Percentiles rank a stretch among this genome's conserved stretches.
Evolutionary conservation across 2,329 filamentous ascomycete species (phyloP).

Genomic region (Passalora sequoiae): DNA sequence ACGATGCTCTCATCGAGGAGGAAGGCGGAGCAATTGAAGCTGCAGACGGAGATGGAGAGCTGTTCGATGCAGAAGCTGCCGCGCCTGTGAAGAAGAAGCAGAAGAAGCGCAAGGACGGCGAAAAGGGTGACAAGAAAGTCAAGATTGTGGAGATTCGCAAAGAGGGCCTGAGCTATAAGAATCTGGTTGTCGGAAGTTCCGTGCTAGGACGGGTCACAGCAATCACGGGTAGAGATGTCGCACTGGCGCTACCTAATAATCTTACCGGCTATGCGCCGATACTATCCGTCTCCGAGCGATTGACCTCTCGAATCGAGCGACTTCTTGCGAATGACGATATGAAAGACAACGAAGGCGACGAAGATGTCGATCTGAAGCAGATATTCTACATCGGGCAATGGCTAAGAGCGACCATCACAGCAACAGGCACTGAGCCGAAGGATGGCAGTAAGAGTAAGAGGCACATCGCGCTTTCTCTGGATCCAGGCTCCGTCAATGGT

Average conservation of each 20-base stretch:
- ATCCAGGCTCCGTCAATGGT: slow-evolving; percentile 66
- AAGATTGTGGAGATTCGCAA: slow-evolving; percentile 57
- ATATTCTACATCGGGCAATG: slow-evolving; percentile 85
- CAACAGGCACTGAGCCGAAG: slow-evolving; percentile 63
- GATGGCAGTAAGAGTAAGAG: slow-evolving; percentile 60
- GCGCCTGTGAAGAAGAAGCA: slow-evolving; percentile 45
- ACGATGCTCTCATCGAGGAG: slow-evolving; percentile 87
- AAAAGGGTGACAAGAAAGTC: slow-evolving; percentile 38
- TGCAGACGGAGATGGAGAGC: slow-evolving; percentile 47
- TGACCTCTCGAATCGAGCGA: slow-evolving; percentile 70
- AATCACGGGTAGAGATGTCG: slow-evolving; percentile 73
- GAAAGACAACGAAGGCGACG: slow-evolving; percentile 50
- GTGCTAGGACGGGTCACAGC: slow-evolving; percentile 81
- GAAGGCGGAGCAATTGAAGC: slow-evolving; percentile 55
- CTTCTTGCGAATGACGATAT: slow-evolving; percentile 52
- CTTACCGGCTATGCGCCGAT: slow-evolving; percentile 83
- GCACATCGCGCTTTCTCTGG: slow-evolving; percentile 80
- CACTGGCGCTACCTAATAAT: slow-evolving; percentile 85
- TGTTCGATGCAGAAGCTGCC: slow-evolving; percentile 38
- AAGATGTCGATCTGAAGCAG: slow-evolving; percentile 65
- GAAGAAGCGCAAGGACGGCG: slow-evolving; percentile 38
- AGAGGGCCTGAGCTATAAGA: slow-evolving; percentile 74
- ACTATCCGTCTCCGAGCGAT: slow-evolving; percentile 77
- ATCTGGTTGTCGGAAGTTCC: slow-evolving; percentile 75
- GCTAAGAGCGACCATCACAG: slow-evolving; percentile 74